Evolutionary conservation across 257 asterid genomes (phyloP).

Genomic region (Agastache rugosa): DNA sequence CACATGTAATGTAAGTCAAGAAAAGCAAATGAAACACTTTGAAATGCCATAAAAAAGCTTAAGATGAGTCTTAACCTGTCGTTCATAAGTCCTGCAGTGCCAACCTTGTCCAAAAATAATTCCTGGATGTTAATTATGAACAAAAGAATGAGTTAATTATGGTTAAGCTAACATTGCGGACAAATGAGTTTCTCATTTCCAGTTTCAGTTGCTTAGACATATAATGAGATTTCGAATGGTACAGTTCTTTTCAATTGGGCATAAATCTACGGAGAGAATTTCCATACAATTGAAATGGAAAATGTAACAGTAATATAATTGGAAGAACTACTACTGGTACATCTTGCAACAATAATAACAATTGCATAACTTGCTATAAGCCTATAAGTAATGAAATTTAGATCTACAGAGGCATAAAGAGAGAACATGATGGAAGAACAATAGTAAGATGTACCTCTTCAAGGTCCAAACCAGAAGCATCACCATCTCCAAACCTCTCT

Average conservation of each 20-base stretch:
- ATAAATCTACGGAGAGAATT: constrained; percentile 2
- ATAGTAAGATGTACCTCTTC: constrained; percentile 75
- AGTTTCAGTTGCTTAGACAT: constrained; percentile 19
- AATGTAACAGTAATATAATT: not conserved
- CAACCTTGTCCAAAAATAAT: constrained; percentile 68
- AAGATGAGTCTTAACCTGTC: constrained; percentile 57
- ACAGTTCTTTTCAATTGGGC: not conserved
- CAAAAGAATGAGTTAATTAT: constrained; percentile 30
- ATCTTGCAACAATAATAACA: not conserved
- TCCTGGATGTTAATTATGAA: constrained; percentile 60
- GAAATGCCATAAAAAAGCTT: constrained; percentile 18
- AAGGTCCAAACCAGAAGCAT: constrained; percentile 88
- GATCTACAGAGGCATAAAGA: constrained; percentile 9
- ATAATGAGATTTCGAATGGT: constrained; percentile 6
- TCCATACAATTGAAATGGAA: constrained; percentile 6
- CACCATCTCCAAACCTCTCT: constrained; percentile 99
- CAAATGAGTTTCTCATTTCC: not conserved
- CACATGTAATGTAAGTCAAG: not conserved
- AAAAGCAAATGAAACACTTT: constrained; percentile 23
- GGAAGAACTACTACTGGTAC: not conserved
- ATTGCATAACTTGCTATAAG: constrained; percentile 21
- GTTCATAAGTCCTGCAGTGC: constrained; percentile 48
- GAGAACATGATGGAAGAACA: constrained; percentile 25
- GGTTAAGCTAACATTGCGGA: not conserved
- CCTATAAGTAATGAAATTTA: constrained; percentile 18